Conservation (phyloP, 2,329 filamentous ascomycete species). For the Aspergillus vadensis region DNA sequence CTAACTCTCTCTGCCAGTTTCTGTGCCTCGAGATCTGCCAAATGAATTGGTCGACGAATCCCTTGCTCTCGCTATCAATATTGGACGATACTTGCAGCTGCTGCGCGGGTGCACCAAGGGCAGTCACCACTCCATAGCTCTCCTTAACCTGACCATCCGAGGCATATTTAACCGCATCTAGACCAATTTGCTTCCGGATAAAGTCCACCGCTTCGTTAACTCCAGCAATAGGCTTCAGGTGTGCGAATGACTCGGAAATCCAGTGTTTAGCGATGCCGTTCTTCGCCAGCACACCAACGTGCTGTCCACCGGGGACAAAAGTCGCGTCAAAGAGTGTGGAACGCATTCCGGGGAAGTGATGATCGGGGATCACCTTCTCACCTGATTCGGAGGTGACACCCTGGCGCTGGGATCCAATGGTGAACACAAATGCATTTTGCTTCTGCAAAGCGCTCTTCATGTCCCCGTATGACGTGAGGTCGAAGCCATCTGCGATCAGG, state of each 20-base stretch:
- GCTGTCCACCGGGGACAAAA: slow-evolving; percentile 72
- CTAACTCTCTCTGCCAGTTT: slow-evolving; percentile 73
- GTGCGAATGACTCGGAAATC: slow-evolving; percentile 77
- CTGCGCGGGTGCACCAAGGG: slow-evolving; percentile 25
- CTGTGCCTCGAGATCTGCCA: slow-evolving; percentile 70
- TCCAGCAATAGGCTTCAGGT: slow-evolving; percentile 75
- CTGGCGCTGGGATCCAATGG: slow-evolving; percentile 70
- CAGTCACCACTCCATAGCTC: slow-evolving; percentile 41
- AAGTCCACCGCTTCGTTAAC: slow-evolving; percentile 54
- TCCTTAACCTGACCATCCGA: slow-evolving; percentile 24
- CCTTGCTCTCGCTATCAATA: slow-evolving; percentile 65
- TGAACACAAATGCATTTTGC: slow-evolving; percentile 67
- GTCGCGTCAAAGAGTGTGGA: slow-evolving; percentile 77
- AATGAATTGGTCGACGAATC: slow-evolving; percentile 70
- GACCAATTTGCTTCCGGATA: slow-evolving; percentile 31
- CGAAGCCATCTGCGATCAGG: slow-evolving; percentile 76
- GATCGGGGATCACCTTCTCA: slow-evolving; percentile 65
- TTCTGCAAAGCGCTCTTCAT: slow-evolving; percentile 65
- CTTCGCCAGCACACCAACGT: slow-evolving; percentile 63
- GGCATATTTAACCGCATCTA: slow-evolving; percentile 32
- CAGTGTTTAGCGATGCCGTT: slow-evolving; percentile 75
- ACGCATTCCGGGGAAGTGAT: slow-evolving; percentile 77
- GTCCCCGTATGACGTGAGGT: slow-evolving; percentile 64
- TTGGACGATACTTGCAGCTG: slow-evolving; percentile 47
- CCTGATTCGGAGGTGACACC: slow-evolving; percentile 65